Evolutionary conservation across 2,329 filamentous ascomycete species (phyloP), one percentile per base, ranked within the genome.

Genomic region (Diaporthe nobilis): DNA sequence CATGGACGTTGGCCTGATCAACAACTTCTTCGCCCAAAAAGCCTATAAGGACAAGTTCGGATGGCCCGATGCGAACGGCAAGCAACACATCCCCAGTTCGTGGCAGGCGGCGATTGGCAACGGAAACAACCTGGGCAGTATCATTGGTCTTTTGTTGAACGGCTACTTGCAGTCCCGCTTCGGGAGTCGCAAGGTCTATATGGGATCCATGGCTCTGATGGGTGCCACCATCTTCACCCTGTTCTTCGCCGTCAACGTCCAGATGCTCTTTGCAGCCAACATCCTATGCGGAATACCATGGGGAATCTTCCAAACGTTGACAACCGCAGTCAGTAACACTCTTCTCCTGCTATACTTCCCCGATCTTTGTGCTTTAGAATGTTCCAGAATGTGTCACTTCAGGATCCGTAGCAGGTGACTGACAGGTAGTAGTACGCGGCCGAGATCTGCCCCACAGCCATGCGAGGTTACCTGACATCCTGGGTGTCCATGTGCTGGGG

Each of bases 61-160:
- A 22, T 42, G 10, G 53, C 76, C 4, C 68, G 74, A 85, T 85
- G 61, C 81, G 85, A 77, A 82, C 0, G 83, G 81, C 37, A 79
- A 82, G 44, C 76, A 78, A 1, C 77, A 78, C 2, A 80, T 88
- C 25, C 81, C 83, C 4, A 83, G 84, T 1, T 77, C 83, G 9
- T 88, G 86, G 86, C 86, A 88, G 77, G 82, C 85, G 7, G 85
- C 49, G 13, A 61, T 75, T 6, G 37, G 28, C 13, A 60, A 67
- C 25, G 60, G 42, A 2, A 47, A 53, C n/a, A 47, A 37, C n/a
- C 39, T 84, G 8, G 87, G 87, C 3, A 81, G 83, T 31, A 85
- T 88, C 17, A 37, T 87, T 1, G 87, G 86, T 0, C 80, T 86
- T 4, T 79, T 85, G 55, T 63, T 85, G 58, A 86, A 84, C 70